phyloP scores from a whole-genome alignment of 805 yeast species.

The Candida krabiensis region DNA sequence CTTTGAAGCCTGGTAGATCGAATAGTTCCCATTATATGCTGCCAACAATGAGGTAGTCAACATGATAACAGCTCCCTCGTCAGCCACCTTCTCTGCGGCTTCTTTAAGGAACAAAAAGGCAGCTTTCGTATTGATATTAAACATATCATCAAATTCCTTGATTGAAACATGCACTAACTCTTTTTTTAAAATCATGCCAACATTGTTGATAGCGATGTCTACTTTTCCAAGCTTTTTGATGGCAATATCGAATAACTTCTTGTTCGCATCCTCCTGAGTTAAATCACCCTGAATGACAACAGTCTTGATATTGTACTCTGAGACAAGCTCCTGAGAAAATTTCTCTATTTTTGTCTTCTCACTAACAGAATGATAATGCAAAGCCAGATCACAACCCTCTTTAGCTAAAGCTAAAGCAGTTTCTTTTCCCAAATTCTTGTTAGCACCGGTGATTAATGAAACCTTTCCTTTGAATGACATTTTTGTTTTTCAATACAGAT shows the following conservation, averaged over 20 bases:
- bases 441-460: slow-evolving; percentile 60
- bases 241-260: slow-evolving; percentile 47
- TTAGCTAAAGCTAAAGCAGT: slow-evolving; percentile 56
- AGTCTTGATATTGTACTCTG: slow-evolving; percentile 41
- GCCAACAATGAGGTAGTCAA: slow-evolving; percentile 65
- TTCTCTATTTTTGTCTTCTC: slow-evolving; percentile 38
- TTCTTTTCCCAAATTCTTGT: slow-evolving; percentile 57
- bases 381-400: slow-evolving; percentile 50
- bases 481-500: not conserved
- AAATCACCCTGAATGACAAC: slow-evolving; percentile 43
- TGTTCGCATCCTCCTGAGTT: slow-evolving; percentile 40
- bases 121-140: slow-evolving; percentile 52
- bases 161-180: slow-evolving; percentile 52
- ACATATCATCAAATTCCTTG: slow-evolving; percentile 56
- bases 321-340: slow-evolving; percentile 37
- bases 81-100: slow-evolving; percentile 50
- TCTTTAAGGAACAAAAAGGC: slow-evolving; percentile 63
- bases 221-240: slow-evolving; percentile 45
- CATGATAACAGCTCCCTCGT: slow-evolving; percentile 55
- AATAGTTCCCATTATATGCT: slow-evolving; percentile 57
- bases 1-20: slow-evolving; percentile 57
- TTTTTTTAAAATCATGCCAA: slow-evolving; percentile 67
- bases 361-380: slow-evolving; percentile 52
- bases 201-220: slow-evolving; percentile 67
- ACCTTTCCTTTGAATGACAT: slow-evolving; percentile 45